Evolutionary conservation across 2,329 filamentous ascomycete genomes (phyloP), one percentile per base, ranked within the genome.

Genomic region (Fusarium odoratissimum): DNA sequence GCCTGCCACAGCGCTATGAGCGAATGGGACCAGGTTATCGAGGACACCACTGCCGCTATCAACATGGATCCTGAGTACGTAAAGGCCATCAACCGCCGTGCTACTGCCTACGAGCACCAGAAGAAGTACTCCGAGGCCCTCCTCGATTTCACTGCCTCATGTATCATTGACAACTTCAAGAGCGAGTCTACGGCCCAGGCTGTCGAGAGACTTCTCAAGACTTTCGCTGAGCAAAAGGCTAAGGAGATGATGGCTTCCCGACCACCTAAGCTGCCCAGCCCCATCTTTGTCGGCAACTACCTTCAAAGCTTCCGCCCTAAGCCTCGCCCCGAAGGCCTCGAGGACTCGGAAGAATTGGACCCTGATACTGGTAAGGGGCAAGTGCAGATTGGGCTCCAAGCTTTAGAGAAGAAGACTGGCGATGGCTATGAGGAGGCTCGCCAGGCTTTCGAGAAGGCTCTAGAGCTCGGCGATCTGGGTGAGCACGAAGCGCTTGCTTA

Each of bases 241-340:
- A 95, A 95, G 85, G 91, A 91, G 73, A 97, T 99, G 80, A 87
- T 99, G 78, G 88, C 89, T 67, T 95, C 95, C 83, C 95, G 96
- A 84, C 85, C 87, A 38, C 93, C 94, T 85, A 95, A 94, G 85
- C 89, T 99, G 56, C 96, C 96, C 25, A 98, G 95, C 83, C 93
- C 96, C 35, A 98, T 95, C 17, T 99, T 98, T 77, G 95, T 99
- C 75, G 94, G 95, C 80, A 99, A 99, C 87, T 99, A 99, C 83
- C 92, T 99, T 37, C 95, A 98, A 85, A 98, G 95, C 86, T 99
- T 99, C 92, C 93, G 96, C 68, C 87, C 91, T 66, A 93, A 93
- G 85, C 87, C 91, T 52, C 89, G 94, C 4, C 95, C 96, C 8
- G 90, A 87, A 69, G 95, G 94, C 17, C 86, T 99, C 58, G 95